These are phyloP conservation scores for Gossypium bickii DNA, from an alignment of 345 rosid genomes.

Conservation along the genomic window DNA sequence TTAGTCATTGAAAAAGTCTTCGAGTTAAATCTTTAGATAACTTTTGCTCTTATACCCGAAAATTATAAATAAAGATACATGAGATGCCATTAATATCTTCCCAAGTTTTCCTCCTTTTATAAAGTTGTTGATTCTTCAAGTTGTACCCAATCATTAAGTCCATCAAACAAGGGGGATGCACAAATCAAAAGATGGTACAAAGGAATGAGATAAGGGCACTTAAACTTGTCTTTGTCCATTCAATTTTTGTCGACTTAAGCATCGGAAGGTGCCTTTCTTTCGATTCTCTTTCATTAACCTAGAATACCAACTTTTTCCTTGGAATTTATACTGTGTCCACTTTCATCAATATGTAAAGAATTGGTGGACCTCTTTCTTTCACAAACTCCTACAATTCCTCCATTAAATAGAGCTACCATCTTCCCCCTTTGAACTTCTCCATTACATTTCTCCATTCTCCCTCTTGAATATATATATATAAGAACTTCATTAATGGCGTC, in stretches of 20 bases:
- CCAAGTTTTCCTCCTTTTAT: too few relatives aligned
- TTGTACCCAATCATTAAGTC: too few relatives aligned
- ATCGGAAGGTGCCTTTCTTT: not conserved
- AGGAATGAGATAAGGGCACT: too few relatives aligned
- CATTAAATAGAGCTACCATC: not conserved
- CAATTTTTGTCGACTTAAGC: not conserved
- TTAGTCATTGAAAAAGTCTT: too few relatives aligned
- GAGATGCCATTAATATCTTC: not conserved
- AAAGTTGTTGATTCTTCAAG: too few relatives aligned
- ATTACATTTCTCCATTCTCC: not conserved
- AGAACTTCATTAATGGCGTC: slow-evolving; percentile 36
- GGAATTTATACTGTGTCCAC: slow-evolving; percentile 46
- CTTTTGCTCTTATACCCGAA: too few relatives aligned
- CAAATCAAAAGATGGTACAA: too few relatives aligned
- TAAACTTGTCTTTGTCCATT: not conserved
- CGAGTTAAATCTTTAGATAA: too few relatives aligned
- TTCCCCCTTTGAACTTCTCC: slow-evolving; percentile 3
- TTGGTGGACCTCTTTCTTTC: slow-evolving; percentile 19
- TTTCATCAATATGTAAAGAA: slow-evolving; percentile 25
- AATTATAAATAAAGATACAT: not conserved
- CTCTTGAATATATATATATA: not conserved
- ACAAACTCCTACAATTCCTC: not conserved
- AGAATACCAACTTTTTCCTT: slow-evolving; percentile 12
- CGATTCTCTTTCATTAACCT: too few relatives aligned
- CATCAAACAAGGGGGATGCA: too few relatives aligned